Base-by-base conservation (phyloP, 371 early-diverging fungal species). In the Fennellomyces sp. region DNA sequence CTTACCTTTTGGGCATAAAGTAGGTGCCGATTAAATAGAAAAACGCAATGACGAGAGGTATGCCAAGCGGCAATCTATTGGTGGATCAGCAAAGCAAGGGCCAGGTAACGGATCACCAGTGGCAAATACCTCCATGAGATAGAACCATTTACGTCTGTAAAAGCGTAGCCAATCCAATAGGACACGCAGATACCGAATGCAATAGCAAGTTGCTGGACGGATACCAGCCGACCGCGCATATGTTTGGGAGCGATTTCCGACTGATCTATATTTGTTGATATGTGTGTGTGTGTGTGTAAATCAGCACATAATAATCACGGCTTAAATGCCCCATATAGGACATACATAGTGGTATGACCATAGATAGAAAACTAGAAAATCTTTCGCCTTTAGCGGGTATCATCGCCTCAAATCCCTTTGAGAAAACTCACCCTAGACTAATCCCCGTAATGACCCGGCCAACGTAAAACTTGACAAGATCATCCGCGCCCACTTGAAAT, bases 181-280 rank as follows among this genome's bases (percentile, higher is more conserved):
- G 77, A 60, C 10, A 66, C 69, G 27, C 65, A 61, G 7, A 76
- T 81, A 5, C 88, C 88, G 36, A 75, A 53, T 25, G 94, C 87
- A 47, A 97, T 91, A 36, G 95, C 89, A 65, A 93, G 89, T 69
- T 97, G 96, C 69, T 97, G 94, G 31, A 94, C 80, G 7, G 94
- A 88, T 36, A 93, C 88, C 25, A 97, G 69, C 17, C 92, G 76
- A 27, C 98, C 99, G 69, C 97, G 90, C 64, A 91, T 85, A 15
- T 84, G 69, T 45, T 92, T 84, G 17, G 96, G 91, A 13, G 97
- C 89, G 8, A 97, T 86, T 59, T 97, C 95, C 21, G 94, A 88
- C 72, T 95, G 91, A 80, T 94, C 80, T 80, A 48, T 42, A 58
- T 17, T 23, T n/a, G n/a, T 39, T 49, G 15, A 48, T 6, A 33